phyloP scores from a whole-genome alignment of 108 stramenopile species.

The Cyclostephanos tholiformis region DNA sequence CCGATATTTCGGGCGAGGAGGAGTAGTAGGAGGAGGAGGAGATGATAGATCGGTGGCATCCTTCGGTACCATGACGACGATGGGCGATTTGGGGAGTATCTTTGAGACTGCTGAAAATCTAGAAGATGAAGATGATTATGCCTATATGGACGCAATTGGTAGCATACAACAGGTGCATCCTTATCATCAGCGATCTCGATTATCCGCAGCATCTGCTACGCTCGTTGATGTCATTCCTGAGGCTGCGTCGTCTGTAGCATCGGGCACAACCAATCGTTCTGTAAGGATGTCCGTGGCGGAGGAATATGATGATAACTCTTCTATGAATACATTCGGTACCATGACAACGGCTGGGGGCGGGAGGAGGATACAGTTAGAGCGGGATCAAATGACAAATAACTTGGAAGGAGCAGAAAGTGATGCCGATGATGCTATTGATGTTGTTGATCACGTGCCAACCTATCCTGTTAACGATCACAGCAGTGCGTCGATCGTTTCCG shows the following conservation, averaged over 20 bases:
- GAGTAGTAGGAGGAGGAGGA: not conserved
- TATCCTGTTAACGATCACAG: not conserved
- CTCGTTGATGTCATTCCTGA: constrained; percentile 34
- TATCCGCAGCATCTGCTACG: not conserved
- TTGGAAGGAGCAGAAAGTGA: not conserved
- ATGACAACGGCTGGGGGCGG: constrained; percentile 39
- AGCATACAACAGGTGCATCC: not conserved
- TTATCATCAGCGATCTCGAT: constrained; percentile 6
- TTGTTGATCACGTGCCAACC: constrained; percentile 28
- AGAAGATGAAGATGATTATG: constrained; percentile 14
- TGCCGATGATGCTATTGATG: not conserved
- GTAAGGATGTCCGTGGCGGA: not conserved
- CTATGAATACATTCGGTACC: constrained; percentile 37
- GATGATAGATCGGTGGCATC: constrained; percentile 31
- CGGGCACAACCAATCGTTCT: constrained; percentile 35
- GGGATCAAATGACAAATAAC: not conserved
- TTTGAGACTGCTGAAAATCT: constrained; percentile 4
- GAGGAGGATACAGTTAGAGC: not conserved
- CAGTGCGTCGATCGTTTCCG: constrained; percentile 26
- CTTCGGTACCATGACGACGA: constrained; percentile 28
- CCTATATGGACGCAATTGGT: not conserved
- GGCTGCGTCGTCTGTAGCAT: constrained; percentile 23
- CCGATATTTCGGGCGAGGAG: too few species aligned
- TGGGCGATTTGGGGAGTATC: constrained; percentile 28
- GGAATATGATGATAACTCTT: constrained; percentile 26